A percentile compares a stretch with the other conserved stretches of the same genome.
phyloP scores from a whole-genome alignment of 1,284 basidiomycete species.

The Xerocomus amazonicus region DNA sequence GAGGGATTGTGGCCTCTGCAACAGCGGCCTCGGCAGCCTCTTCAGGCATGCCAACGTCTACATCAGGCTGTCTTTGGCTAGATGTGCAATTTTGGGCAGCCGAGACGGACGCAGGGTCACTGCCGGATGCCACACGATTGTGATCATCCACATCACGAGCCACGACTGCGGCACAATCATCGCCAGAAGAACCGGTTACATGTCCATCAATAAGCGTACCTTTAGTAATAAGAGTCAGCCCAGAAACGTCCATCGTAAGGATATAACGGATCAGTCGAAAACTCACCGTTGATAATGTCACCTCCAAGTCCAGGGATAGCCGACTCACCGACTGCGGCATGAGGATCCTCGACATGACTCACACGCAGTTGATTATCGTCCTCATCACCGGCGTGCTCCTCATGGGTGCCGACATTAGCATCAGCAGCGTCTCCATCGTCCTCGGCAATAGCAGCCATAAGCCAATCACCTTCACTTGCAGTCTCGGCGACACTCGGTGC shows the following conservation, averaged over 20 bases:
- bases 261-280: constrained; percentile 34
- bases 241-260: constrained; percentile 30
- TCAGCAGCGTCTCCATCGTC: constrained; percentile 47
- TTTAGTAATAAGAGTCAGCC: constrained; percentile 28
- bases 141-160: constrained; percentile 14
- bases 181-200: constrained; percentile 18
- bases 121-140: constrained; percentile 7
- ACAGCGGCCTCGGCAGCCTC: constrained; percentile 9
- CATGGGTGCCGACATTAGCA: constrained; percentile 36
- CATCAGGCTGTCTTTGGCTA: constrained; percentile 10
- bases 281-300: constrained; percentile 44
- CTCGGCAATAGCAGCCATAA: constrained; percentile 78
- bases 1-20: constrained; percentile 13
- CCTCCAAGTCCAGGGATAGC: constrained; percentile 33
- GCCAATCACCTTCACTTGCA: constrained; percentile 73
- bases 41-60: constrained; percentile 16
- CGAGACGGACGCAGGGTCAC: constrained; percentile 11
- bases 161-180: constrained; percentile 11
- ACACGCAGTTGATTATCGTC: constrained; percentile 46
- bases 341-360: constrained; percentile 42
- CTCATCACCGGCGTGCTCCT: constrained; percentile 33
- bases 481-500: constrained; percentile 69
- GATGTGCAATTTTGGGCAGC: constrained; percentile 8
- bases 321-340: constrained; percentile 35
- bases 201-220: constrained; percentile 26